These are phyloP conservation scores for Omphalotus guepiniiformis DNA, from an alignment of 768 basidiomycete genomes.

Conservation along the genomic window DNA sequence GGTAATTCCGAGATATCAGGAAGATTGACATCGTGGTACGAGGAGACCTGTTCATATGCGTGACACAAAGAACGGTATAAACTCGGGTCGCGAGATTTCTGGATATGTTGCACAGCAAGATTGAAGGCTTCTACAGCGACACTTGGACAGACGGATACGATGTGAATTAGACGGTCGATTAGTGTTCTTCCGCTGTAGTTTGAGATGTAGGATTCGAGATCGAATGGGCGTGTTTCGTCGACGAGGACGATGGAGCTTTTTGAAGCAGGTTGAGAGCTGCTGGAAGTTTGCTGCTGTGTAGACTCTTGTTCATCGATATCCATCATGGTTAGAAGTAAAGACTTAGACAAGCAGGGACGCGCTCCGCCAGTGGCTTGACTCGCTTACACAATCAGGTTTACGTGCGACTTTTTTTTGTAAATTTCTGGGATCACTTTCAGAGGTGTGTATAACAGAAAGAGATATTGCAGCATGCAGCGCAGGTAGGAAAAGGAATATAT, in stretches of 20 bases:
- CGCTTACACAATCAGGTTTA: too few species aligned
- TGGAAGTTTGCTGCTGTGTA: constrained; percentile 17
- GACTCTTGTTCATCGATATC: constrained; percentile 9
- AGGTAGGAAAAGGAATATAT: too few species aligned
- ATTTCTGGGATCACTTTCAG: too few species aligned
- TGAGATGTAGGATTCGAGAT: constrained; percentile 75
- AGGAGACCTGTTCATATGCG: constrained; percentile 48
- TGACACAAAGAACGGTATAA: constrained; percentile 48
- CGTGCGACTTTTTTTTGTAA: too few species aligned
- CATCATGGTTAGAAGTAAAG: constrained; percentile 1
- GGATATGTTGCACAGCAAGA: constrained; percentile 59
- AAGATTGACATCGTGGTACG: constrained; percentile 31
- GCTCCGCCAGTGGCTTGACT: too few species aligned
- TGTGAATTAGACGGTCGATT: constrained; percentile 68
- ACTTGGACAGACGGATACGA: constrained; percentile 59
- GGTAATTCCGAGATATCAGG: constrained; percentile 47
- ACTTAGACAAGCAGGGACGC: too few species aligned
- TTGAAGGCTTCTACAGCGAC: constrained; percentile 72
- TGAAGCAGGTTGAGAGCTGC: constrained; percentile 6
- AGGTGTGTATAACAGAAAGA: too few species aligned
- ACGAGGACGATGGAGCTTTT: constrained; percentile 38
- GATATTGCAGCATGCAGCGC: too few species aligned
- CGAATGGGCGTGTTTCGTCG: constrained; percentile 82
- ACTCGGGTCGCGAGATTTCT: constrained; percentile 63
- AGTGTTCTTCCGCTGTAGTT: constrained; percentile 75